phyloP scores from a whole-genome alignment of 306 rosid species.

The Albizia julibrissin region DNA sequence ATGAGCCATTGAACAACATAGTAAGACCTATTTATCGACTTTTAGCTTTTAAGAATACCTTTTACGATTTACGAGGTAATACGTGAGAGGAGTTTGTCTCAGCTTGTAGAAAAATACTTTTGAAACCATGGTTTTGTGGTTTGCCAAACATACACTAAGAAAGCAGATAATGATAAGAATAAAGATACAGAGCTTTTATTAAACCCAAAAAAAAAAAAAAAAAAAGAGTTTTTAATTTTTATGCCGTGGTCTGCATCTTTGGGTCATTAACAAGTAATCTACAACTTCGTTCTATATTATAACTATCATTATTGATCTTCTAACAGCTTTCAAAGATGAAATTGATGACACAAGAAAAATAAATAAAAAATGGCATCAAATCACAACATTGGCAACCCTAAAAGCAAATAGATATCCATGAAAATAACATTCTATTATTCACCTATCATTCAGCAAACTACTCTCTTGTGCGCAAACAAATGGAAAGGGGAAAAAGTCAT shows the following conservation, averaged over 20 bases:
- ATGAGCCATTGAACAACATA: not conserved
- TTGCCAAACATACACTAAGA: too few species aligned
- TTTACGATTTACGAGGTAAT: too few species aligned
- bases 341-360: not conserved
- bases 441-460: conserved; percentile 1
- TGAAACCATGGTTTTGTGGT: too few species aligned
- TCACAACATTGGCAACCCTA: not conserved
- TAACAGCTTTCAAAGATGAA: not conserved
- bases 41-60: too few species aligned
- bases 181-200: too few species aligned
- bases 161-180: not conserved
- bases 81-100: too few species aligned
- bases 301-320: not conserved
- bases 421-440: not conserved
- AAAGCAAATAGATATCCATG: not conserved
- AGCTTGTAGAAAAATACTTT: too few species aligned
- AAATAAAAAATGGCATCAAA: not conserved
- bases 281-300: conserved; percentile 4
- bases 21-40: not conserved
- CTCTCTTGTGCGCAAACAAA: not conserved
- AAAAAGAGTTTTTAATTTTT: too few species aligned
- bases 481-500: not conserved
- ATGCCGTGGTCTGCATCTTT: not conserved
- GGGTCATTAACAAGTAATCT: conserved; percentile 17
- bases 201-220: not conserved